Evolutionary conservation across 2,329 filamentous ascomycete genomes (phyloP).

Genomic region (Pyrenochaeta sp.): DNA sequence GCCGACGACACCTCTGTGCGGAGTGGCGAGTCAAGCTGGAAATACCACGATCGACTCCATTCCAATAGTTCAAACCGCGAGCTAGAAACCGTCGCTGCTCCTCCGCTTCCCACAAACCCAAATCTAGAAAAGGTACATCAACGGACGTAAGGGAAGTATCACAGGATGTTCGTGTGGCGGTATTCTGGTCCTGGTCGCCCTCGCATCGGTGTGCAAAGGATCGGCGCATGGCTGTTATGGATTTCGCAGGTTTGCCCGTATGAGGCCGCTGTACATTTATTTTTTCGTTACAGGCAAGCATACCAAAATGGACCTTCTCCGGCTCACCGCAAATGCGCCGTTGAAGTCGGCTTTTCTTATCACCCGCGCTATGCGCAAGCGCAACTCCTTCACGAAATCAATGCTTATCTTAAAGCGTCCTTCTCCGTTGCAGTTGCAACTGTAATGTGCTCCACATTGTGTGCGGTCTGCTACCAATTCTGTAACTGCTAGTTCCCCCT

Average conservation of each 20-base stretch:
- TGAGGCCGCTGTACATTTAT: not conserved
- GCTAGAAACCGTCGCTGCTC: slow-evolving; percentile 36
- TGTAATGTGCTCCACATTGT: no score
- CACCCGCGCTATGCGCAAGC: not conserved
- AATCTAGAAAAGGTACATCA: slow-evolving; percentile 40
- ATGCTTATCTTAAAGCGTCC: not conserved
- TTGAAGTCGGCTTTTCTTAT: not conserved
- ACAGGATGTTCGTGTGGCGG: not conserved
- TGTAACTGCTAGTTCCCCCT: not conserved
- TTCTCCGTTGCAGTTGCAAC: not conserved
- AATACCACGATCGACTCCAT: slow-evolving; percentile 31
- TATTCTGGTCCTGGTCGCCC: not conserved
- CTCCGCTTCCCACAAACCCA: slow-evolving; percentile 31
- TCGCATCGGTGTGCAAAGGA: not conserved
- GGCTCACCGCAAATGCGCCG: not conserved
- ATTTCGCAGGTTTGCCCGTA: not conserved
- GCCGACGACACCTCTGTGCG: slow-evolving; percentile 33
- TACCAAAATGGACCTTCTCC: no score
- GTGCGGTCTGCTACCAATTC: not conserved
- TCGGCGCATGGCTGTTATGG: not conserved
- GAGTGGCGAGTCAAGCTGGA: slow-evolving; percentile 34
- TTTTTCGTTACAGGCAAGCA: not conserved
- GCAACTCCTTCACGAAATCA: not conserved
- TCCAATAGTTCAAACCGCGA: slow-evolving; percentile 41
- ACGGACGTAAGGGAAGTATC: slow-evolving; percentile 18